phyloP scores from a whole-genome alignment of 371 early-diverging fungal genomes.

The Apophysomyces variabilis region DNA sequence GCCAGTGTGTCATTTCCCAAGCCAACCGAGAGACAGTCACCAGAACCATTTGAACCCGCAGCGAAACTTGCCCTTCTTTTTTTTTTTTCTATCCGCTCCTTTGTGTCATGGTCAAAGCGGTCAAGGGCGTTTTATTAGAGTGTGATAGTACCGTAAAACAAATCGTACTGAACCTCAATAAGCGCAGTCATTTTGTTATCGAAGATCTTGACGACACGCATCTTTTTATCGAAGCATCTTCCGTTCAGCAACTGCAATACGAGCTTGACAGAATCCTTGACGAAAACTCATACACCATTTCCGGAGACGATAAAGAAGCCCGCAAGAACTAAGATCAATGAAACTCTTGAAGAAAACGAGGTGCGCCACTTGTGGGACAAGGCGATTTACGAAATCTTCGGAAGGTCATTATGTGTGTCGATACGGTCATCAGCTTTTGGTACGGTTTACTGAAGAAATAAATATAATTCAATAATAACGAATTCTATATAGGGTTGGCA shows the following conservation, averaged over 20 bases:
- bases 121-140: slow-evolving; percentile 54
- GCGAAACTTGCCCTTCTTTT: background rate
- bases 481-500: slow-evolving; percentile 10
- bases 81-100: slow-evolving; percentile 11
- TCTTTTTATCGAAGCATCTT: slow-evolving; percentile 76
- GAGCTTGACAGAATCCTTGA: slow-evolving; percentile 80
- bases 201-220: slow-evolving; percentile 90
- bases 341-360: background rate
- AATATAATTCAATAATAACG: background rate
- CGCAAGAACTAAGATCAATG: slow-evolving; percentile 26
- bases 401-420: slow-evolving; percentile 25
- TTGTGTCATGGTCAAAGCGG: slow-evolving; percentile 53
- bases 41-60: background rate
- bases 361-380: slow-evolving; percentile 24
- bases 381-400: slow-evolving; percentile 11
- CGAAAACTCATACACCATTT: slow-evolving; percentile 73
- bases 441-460: background rate
- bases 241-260: slow-evolving; percentile 64
- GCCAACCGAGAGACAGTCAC: background rate
- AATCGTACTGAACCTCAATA: slow-evolving; percentile 77
- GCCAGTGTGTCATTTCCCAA: too few relatives aligned
- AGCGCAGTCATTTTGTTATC: slow-evolving; percentile 77
- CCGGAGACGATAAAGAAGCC: slow-evolving; percentile 47
- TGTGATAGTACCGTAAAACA: slow-evolving; percentile 86
- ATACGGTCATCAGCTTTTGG: slow-evolving; percentile 26